Percentiles rank a stretch among this genome's conserved stretches.
Evolutionary conservation across 2,329 filamentous ascomycete species (phyloP).

Genomic region (Fusarium continuum): DNA sequence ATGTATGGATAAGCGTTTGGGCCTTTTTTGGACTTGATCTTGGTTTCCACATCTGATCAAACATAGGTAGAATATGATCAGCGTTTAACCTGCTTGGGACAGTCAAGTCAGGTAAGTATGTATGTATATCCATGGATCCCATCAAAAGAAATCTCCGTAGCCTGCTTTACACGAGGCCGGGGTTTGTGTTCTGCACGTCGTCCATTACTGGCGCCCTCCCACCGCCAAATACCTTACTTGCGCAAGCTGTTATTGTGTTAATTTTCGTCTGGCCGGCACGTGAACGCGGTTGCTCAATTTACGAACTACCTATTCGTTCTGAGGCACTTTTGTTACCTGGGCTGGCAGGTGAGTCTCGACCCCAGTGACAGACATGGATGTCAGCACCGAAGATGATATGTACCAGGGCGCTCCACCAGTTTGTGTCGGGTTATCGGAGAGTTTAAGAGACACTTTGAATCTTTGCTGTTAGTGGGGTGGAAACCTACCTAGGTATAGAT

Average conservation of each 20-base stretch:
- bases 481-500: too few species aligned
- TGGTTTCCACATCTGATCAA: background rate
- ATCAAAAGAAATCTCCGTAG: constrained; percentile 33
- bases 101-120: constrained; percentile 1
- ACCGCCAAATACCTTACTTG: background rate
- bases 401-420: constrained; percentile 15
- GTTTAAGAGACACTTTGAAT: constrained; percentile 7
- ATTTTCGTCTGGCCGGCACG: background rate
- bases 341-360: constrained; percentile 6
- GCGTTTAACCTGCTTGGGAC: constrained; percentile 6
- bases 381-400: constrained; percentile 1
- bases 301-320: background rate
- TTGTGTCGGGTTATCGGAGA: constrained; percentile 14
- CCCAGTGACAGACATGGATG: constrained; percentile 13
- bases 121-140: constrained; percentile 10
- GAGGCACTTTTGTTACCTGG: background rate
- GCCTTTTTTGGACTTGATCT: too few species aligned
- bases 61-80: constrained; percentile 6
- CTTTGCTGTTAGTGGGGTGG: background rate
- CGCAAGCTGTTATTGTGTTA: background rate
- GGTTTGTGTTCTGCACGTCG: background rate
- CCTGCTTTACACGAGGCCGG: constrained; percentile 11
- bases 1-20: too few species aligned
- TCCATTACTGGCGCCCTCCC: background rate
- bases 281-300: background rate